Base-by-base conservation (phyloP, 768 basidiomycete species). In the Phaeotremella skinneri region DNA sequence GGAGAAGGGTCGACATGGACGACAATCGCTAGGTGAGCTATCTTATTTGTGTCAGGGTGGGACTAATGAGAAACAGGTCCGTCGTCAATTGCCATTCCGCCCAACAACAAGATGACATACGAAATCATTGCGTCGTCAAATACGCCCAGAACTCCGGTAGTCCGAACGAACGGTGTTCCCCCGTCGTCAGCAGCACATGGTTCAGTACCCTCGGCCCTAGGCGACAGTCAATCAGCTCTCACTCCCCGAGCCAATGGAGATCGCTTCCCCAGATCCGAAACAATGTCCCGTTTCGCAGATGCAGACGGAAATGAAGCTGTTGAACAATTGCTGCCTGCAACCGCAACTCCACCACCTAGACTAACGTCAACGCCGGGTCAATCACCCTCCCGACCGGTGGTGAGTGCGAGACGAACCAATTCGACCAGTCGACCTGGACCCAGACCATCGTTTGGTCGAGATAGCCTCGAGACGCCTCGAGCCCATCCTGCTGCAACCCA, bases 351-450 rank as follows among this genome's bases (percentile, higher is more conserved):
- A n/a, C 23, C 41, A 2, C 30, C 26, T n/a, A 25, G 42, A 17
- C 5, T 29, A n/a, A 30, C 14, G 6, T 4, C 27, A 9, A 51
- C 27, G 23, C 54, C 27, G 30, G 20, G 31, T 21, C 55, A 56
- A 4, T 13, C 11, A 11, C 7, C 34, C 17, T 9, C 31, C 4
- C 48, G 49, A 14, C 25, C 39, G 13, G 32, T 56, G 32, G 49
- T 61, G 9, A 61, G 60, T 30, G 60, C 60, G 43, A 45, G 60
- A n/a, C 55, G 60, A 27, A 56, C 60, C 17, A 56, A 49, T 6
- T 61, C 60, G 16, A 51, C 60, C 13, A 61, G 42, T 31, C 60
- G 60, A 25, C 60, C 13, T 49, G 49, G 9, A 45, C 37, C n/a
- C 32, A 49, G 29, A 56, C 43, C 42, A 26, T 56, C 5, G 49